Percentiles rank a stretch among this genome's conserved stretches.
Conservation (phyloP, 2,329 filamentous ascomycete genomes). For the Fusarium coffeatum region DNA sequence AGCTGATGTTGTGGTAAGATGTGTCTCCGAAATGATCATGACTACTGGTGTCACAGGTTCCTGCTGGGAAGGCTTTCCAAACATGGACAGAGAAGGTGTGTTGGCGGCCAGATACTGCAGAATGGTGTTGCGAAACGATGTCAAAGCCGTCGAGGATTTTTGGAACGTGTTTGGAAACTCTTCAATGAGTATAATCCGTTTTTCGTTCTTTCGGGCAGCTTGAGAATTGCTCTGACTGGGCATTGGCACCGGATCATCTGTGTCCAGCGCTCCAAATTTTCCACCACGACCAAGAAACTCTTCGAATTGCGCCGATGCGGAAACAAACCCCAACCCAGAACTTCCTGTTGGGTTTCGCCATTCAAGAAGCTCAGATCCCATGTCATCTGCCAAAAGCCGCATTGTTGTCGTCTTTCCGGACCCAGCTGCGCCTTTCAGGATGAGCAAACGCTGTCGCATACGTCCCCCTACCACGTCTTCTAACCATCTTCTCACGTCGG, state of each 20-base stretch:
- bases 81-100: conserved; percentile 65
- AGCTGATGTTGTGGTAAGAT: conserved; percentile 85
- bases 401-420: conserved; percentile 93
- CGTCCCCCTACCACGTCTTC: conserved; percentile 76
- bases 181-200: conserved; percentile 78
- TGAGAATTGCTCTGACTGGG: conserved; percentile 43
- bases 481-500: conserved; percentile 87
- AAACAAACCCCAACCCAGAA: conserved; percentile 70
- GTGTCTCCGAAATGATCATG: conserved; percentile 90
- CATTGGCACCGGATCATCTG: conserved; percentile 47
- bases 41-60: conserved; percentile 77
- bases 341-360: conserved; percentile 86
- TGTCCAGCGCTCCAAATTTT: conserved; percentile 79
- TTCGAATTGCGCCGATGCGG: conserved; percentile 84
- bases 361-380: conserved; percentile 82
- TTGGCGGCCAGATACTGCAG: conserved; percentile 79
- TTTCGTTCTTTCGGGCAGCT: conserved; percentile 31
- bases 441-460: conserved; percentile 76
- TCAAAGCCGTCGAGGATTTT: conserved; percentile 71
- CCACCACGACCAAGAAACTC: conserved; percentile 88
- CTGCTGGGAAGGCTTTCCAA: conserved; percentile 55
- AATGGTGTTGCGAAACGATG: conserved; percentile 79
- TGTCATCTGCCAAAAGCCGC: conserved; percentile 78
- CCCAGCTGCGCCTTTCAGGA: conserved; percentile 91
- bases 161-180: conserved; percentile 84